Conservation (phyloP, 2,329 filamentous ascomycete genomes). For the Diaporthe helianthi region DNA sequence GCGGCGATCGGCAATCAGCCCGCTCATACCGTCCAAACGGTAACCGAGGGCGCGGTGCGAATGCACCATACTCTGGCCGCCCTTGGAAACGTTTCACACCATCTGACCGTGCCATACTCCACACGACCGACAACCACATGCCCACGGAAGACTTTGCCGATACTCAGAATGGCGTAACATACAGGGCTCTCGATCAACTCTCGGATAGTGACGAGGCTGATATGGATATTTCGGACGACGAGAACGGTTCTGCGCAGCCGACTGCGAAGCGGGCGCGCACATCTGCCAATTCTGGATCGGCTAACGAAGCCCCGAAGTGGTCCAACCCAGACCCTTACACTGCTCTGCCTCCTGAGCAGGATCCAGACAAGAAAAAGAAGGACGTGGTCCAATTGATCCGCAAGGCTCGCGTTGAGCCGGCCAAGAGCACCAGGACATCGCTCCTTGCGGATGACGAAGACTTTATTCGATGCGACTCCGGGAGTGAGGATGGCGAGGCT, state of each 20-base stretch:
- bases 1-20: neutral
- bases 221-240: conserved; percentile 67
- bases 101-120: conserved; percentile 59
- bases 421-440: conserved; percentile 47
- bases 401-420: conserved; percentile 76
- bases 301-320: conserved; percentile 75
- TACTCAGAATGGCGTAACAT: conserved; percentile 56
- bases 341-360: conserved; percentile 78
- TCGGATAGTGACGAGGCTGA: conserved; percentile 69
- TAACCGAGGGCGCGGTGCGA: conserved; percentile 22
- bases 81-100: conserved; percentile 44
- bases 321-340: conserved; percentile 97
- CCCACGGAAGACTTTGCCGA: conserved; percentile 57
- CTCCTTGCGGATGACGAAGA: conserved; percentile 68
- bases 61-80: conserved; percentile 20
- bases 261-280: conserved; percentile 52
- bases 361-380: conserved; percentile 71
- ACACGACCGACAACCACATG: conserved; percentile 49
- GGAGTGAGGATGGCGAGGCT: conserved; percentile 54
- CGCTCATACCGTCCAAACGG: neutral
- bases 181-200: conserved; percentile 61
- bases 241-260: conserved; percentile 48
- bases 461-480: conserved; percentile 86
- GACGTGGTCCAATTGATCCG: conserved; percentile 92
- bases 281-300: conserved; percentile 37